These are phyloP conservation scores for Globisporangium apiculatum DNA, from an alignment of 352 stramenopile genomes.

Conservation along the genomic window DNA sequence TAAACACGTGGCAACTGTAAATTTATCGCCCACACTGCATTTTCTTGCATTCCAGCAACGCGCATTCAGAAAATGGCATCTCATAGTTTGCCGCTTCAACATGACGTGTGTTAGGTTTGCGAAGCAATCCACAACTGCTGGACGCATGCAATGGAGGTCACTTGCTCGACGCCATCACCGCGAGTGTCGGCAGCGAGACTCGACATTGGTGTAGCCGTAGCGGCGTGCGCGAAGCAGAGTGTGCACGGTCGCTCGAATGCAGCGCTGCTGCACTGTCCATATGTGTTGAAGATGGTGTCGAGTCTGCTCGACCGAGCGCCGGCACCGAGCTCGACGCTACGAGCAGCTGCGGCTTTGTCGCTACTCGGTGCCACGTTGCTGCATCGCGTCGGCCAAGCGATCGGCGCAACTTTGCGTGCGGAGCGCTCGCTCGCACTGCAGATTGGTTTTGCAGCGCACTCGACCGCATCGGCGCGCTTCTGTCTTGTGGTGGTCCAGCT, in stretches of 20 bases:
- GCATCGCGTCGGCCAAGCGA: not conserved
- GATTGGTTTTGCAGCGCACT: no score
- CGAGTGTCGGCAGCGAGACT: slow-evolving; percentile 24
- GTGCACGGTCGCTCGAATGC: not conserved
- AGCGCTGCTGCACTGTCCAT: not conserved
- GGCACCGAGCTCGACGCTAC: slow-evolving; percentile 15
- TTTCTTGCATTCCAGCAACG: no score
- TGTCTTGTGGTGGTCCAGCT: no score
- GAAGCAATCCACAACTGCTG: no score
- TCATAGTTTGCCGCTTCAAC: no score
- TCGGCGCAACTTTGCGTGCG: not conserved
- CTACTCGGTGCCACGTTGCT: slow-evolving; percentile 31
- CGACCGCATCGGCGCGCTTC: no score
- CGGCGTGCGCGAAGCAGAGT: not conserved
- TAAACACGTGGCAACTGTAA: no score
- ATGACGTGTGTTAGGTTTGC: no score
- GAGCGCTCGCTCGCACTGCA: not conserved
- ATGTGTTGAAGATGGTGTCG: not conserved
- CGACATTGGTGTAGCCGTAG: slow-evolving; percentile 17
- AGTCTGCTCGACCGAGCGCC: not conserved
- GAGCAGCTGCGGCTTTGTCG: slow-evolving; percentile 42
- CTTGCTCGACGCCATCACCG: no score
- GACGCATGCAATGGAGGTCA: no score
- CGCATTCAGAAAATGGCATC: no score
- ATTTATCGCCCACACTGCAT: no score